Base-by-base conservation (phyloP, 768 basidiomycete genomes). In the Hebeloma cylindrosporum region DNA sequence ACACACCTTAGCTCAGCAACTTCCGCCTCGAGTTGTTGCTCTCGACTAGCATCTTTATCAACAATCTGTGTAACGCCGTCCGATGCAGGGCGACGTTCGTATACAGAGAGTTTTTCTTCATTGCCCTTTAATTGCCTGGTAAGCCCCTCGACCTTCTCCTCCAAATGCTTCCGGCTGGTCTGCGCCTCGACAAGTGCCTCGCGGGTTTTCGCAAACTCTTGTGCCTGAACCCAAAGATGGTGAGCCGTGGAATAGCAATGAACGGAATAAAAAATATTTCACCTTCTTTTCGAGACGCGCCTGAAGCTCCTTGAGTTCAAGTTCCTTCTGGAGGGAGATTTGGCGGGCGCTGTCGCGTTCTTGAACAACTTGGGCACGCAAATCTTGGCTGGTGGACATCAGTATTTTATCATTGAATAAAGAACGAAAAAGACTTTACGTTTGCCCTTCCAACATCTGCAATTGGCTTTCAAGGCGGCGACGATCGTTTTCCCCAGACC, bases 41-140 rank as follows among this genome's bases (percentile, higher is more conserved):
- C 92, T 7, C 74, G 76, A 50, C 73, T 75, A 50, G 82, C 47
- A 50, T 76, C 74, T 41, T 74, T 67, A 50, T 78, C 72, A 18
- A 60, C 58, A 11, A 52, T 56, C 32, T 69, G 62, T 42, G 66
- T 52, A 8, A 64, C 42, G 16, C 68, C 66, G 4, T 59, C 56
- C 3, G 65, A 57, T 5, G 73, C 61, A 6, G 76, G 58, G 37
- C 87, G 73, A 27, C 88, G 80, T 58, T 93, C 91, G 54, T 91
- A 94, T 2, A 93, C 88, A 2, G 89, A 73, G 20, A 93, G 75
- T 64, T 93, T 93, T 71, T 93, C 91, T 34, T 83, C 79, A 44
- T 82, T 83, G 22, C 87, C 87, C 50, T 87, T 81, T 4, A 89
- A 62, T 50, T 87, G 83, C 25, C 68, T 73, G 14, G 63, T 65